These are phyloP conservation scores for Pichia sp. DNA, from an alignment of 1,139 yeast species.

Conservation along the genomic window DNA sequence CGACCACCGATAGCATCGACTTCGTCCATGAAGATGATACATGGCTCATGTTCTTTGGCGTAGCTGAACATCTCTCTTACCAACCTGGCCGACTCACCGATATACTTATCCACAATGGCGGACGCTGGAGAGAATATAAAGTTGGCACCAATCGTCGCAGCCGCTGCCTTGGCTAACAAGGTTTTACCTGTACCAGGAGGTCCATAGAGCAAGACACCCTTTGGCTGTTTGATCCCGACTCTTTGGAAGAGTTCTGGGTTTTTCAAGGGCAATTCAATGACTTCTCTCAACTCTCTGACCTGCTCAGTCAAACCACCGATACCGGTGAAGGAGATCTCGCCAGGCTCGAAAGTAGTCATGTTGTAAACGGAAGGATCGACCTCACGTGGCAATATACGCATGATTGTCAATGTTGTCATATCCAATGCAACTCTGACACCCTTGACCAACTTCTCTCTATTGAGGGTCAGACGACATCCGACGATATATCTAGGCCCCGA, in stretches of 20 bases:
- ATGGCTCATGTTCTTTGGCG: constrained; percentile 97
- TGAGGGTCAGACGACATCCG: constrained; percentile 92
- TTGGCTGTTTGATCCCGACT: constrained; percentile 97
- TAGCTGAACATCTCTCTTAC: constrained; percentile 98
- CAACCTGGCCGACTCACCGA: constrained; percentile 95
- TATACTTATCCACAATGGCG: constrained; percentile 96
- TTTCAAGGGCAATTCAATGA: constrained; percentile 92
- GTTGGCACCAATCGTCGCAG: constrained; percentile 97
- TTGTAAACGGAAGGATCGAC: constrained; percentile 98
- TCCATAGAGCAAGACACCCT: constrained; percentile 93
- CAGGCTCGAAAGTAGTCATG: constrained; percentile 97
- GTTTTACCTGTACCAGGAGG: constrained; percentile 99
- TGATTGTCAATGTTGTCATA: constrained; percentile 95
- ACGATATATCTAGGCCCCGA: constrained; percentile 98
- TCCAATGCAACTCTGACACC: constrained; percentile 96
- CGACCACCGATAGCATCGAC: constrained; percentile 99
- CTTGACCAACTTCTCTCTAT: constrained; percentile 75
- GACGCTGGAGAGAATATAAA: constrained; percentile 97
- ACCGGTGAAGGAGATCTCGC: constrained; percentile 89
- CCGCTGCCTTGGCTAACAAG: constrained; percentile 92
- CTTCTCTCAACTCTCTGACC: constrained; percentile 94
- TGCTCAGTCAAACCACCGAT: constrained; percentile 97
- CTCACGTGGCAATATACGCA: constrained; percentile 96
- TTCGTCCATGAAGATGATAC: constrained; percentile 98
- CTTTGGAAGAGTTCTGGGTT: constrained; percentile 94